Percentiles rank a stretch among this genome's conserved stretches.
Evolutionary conservation across 495 filamentous ascomycete genomes (phyloP).

Genomic region (Aspergillus asperescens): DNA sequence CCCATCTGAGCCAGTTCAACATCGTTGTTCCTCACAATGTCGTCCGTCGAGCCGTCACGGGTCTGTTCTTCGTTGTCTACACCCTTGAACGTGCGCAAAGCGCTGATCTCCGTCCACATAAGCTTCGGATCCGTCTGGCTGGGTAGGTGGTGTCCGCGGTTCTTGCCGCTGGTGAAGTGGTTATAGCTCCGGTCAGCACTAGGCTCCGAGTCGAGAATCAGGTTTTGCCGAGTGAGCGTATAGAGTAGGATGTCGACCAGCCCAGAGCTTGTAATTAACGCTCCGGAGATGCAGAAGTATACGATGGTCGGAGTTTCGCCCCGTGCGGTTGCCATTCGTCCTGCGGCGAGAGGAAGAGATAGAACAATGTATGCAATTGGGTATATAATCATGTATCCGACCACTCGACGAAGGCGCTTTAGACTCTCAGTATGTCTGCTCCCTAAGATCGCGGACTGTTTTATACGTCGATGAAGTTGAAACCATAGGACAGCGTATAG

Average conservation of each 20-base stretch:
- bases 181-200: conserved; percentile 36
- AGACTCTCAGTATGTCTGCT: conserved; percentile 37
- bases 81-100: conserved; percentile 19
- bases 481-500: conserved; percentile 64
- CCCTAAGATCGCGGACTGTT: conserved; percentile 36
- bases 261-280: conserved; percentile 67
- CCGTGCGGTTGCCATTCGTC: conserved; percentile 61
- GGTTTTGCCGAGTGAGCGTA: conserved; percentile 55
- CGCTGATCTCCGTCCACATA: conserved; percentile 22
- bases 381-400: conserved; percentile 70
- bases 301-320: conserved; percentile 47
- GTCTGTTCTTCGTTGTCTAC: conserved; percentile 16
- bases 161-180: conserved; percentile 31
- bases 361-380: conserved; percentile 68
- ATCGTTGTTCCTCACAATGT: conserved; percentile 29
- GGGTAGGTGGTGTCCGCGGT: conserved; percentile 25
- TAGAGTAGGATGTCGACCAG: conserved; percentile 71
- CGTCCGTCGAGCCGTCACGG: conserved; percentile 38
- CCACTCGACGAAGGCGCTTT: conserved; percentile 42
- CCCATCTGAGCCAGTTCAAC: conserved; percentile 35
- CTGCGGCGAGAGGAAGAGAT: conserved; percentile 64
- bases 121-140: conserved; percentile 29
- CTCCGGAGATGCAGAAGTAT: conserved; percentile 67
- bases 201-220: conserved; percentile 42
- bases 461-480: conserved; percentile 47